A percentile compares a stretch with the other conserved stretches of the same genome.
phyloP scores from a whole-genome alignment of 2,329 filamentous ascomycete genomes.

The Cadophora malorum region DNA sequence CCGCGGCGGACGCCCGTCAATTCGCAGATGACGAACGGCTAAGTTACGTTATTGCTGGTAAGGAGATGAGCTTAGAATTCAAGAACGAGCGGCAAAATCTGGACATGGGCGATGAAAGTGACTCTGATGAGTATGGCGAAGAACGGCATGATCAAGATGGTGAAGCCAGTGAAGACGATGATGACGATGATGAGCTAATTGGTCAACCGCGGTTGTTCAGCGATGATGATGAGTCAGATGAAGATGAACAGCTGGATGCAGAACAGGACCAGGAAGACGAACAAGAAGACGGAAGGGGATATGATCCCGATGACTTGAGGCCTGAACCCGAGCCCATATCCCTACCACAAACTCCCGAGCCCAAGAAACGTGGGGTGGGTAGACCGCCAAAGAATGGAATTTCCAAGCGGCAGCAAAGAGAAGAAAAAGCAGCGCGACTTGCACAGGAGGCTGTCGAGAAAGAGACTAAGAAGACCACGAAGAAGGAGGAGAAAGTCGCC shows the following conservation, averaged over 20 bases:
- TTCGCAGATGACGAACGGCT: neutral
- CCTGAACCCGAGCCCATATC: slow-evolving; percentile 8
- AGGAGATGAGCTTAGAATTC: slow-evolving; percentile 78
- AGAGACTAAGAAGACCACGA: slow-evolving; percentile 14
- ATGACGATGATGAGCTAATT: slow-evolving; percentile 31
- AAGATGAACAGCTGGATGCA: slow-evolving; percentile 44
- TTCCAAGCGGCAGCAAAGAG: slow-evolving; percentile 75
- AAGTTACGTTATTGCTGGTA: slow-evolving; percentile 48
- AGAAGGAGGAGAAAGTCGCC: slow-evolving; percentile 61
- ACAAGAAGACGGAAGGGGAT: slow-evolving; percentile 33
- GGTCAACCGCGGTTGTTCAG: slow-evolving; percentile 2
- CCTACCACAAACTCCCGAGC: slow-evolving; percentile 24
- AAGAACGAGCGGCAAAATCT: slow-evolving; percentile 63
- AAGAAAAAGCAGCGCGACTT: slow-evolving; percentile 41
- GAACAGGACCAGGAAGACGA: slow-evolving; percentile 34
- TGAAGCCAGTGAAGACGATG: slow-evolving; percentile 32
- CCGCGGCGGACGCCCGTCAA: slow-evolving; percentile 46
- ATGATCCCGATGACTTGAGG: slow-evolving; percentile 33
- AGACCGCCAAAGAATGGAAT: slow-evolving; percentile 82
- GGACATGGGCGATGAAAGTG: slow-evolving; percentile 45
- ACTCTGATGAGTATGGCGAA: slow-evolving; percentile 27
- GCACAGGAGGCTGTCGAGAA: slow-evolving; percentile 60
- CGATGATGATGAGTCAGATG: slow-evolving; percentile 34
- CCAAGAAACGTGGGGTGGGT: slow-evolving; percentile 69
- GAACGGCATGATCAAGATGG: slow-evolving; percentile 38